Percentiles rank a stretch among this genome's conserved stretches.
These are phyloP conservation scores for Prinsepia uniflora DNA, from an alignment of 306 rosid genomes.

Conservation along the genomic window DNA sequence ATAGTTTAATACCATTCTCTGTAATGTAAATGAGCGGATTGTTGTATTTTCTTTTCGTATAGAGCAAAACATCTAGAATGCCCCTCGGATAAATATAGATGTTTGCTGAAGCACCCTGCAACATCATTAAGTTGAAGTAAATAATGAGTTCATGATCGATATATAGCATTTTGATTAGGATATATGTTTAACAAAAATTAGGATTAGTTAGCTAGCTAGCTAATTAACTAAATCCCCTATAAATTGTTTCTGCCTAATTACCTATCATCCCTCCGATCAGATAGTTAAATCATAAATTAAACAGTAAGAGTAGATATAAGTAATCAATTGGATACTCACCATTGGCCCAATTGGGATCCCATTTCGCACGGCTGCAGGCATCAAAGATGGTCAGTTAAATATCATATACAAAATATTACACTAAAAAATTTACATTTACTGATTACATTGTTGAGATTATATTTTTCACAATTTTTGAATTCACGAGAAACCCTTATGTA, in stretches of 20 bases:
- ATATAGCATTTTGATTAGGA: too few relatives aligned
- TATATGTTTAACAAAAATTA: neutral
- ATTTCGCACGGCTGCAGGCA: conserved; percentile 25
- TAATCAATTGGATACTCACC: conserved; percentile 7
- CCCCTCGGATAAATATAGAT: conserved; percentile 30
- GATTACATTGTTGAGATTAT: too few relatives aligned
- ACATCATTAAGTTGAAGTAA: neutral
- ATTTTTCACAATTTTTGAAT: too few relatives aligned
- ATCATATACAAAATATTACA: neutral
- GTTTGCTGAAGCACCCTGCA: conserved; percentile 18
- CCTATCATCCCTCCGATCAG: neutral
- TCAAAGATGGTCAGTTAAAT: neutral
- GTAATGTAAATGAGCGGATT: conserved; percentile 41
- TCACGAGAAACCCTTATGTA: neutral
- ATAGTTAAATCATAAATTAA: neutral
- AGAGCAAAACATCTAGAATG: conserved; percentile 23
- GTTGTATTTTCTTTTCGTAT: conserved; percentile 19
- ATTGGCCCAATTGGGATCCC: conserved; percentile 38
- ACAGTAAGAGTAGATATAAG: neutral
- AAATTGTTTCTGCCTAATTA: neutral
- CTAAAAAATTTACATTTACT: too few relatives aligned
- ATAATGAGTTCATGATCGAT: neutral
- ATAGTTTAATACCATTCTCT: conserved; percentile 18
- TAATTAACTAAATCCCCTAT: neutral
- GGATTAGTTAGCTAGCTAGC: too few relatives aligned